Evolutionary conservation across 768 basidiomycete species (phyloP).

Genomic region (Lactifluus subvellereus): DNA sequence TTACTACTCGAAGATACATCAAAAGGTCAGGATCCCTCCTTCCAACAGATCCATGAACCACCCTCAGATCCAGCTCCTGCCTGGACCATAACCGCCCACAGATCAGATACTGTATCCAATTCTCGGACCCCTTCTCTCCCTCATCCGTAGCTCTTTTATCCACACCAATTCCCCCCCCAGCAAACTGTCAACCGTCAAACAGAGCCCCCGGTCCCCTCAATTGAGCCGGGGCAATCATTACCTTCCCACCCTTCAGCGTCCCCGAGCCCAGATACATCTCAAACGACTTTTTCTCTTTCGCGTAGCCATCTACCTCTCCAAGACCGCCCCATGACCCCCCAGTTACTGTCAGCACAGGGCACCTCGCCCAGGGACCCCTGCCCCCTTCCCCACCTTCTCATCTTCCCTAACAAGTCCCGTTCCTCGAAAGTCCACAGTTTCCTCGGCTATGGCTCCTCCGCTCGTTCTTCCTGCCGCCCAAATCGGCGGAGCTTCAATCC

Average conservation of each 20-base stretch:
- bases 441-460: not conserved
- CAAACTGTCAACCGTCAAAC: not conserved
- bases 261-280: not conserved
- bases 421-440: slow-evolving; percentile 2
- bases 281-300: not conserved
- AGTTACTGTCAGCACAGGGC: not conserved
- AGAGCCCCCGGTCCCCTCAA: not conserved
- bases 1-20: not conserved
- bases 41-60: not conserved
- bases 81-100: not conserved
- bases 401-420: not conserved
- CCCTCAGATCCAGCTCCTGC: not conserved
- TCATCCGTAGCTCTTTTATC: not conserved
- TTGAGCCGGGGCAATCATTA: not conserved
- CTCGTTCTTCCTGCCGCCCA: slow-evolving; percentile 11
- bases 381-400: not conserved
- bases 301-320: not conserved
- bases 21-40: not conserved
- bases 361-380: slow-evolving; percentile 8
- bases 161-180: not conserved
- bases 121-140: not conserved
- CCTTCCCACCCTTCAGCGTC: not conserved
- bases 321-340: not conserved
- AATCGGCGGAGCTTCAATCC: slow-evolving; percentile 22
- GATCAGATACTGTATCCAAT: not conserved